Conservation (phyloP, 2,329 filamentous ascomycete genomes). For the Alternaria arbusti region DNA sequence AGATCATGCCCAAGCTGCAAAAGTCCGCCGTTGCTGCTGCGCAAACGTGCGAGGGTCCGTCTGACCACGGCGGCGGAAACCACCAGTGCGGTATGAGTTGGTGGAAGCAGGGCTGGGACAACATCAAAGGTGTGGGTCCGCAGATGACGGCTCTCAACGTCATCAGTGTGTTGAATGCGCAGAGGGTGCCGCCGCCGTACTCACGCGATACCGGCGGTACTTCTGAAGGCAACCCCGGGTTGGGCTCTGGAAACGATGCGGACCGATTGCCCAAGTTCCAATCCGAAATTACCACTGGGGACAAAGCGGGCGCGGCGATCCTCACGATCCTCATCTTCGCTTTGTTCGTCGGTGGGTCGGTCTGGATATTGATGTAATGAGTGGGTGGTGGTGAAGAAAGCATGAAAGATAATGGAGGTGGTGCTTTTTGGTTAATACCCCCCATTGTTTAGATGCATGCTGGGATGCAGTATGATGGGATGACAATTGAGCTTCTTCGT, state of each 20-base stretch:
- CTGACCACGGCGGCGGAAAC: slow-evolving; percentile 40
- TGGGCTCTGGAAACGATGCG: slow-evolving; percentile 41
- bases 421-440: background rate
- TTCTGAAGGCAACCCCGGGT: slow-evolving; percentile 52
- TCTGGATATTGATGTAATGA: slow-evolving; percentile 6
- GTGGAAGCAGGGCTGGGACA: slow-evolving; percentile 52
- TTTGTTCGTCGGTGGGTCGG: background rate
- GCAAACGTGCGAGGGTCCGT: slow-evolving; percentile 58
- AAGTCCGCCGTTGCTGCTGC: slow-evolving; percentile 63
- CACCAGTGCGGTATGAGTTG: slow-evolving; percentile 53
- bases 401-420: background rate
- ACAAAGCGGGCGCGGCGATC: slow-evolving; percentile 53
- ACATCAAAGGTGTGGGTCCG: slow-evolving; percentile 60
- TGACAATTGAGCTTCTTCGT: background rate
- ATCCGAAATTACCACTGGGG: slow-evolving; percentile 42
- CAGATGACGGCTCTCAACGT: slow-evolving; percentile 64
- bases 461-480: background rate
- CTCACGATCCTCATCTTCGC: slow-evolving; percentile 45
- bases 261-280: slow-evolving; percentile 25
- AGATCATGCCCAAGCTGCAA: slow-evolving; percentile 60
- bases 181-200: slow-evolving; percentile 50
- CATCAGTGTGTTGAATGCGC: slow-evolving; percentile 54
- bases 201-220: slow-evolving; percentile 60
- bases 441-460: background rate
- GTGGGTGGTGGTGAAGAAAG: too few species aligned